Conservation (phyloP, 2,329 filamentous ascomycete genomes). For the Fusarium burgessii region DNA sequence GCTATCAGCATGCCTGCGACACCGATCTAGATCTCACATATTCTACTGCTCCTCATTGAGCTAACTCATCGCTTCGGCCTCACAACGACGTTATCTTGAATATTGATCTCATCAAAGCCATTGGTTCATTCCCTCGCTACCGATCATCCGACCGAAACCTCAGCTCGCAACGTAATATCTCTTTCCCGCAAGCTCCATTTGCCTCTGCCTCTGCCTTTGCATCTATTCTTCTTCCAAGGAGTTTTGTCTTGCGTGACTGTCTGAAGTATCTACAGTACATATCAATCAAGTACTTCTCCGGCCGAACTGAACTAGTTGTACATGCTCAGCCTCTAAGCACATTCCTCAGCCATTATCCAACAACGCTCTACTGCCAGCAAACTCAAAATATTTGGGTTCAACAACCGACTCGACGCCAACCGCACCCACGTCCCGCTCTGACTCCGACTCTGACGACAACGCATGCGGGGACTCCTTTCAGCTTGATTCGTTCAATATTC, state of each 20-base stretch:
- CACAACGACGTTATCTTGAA: conserved; percentile 38
- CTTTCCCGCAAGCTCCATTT: conserved; percentile 10
- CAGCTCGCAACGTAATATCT: conserved; percentile 34
- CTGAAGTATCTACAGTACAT: conserved; percentile 26
- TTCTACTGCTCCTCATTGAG: conserved; percentile 34
- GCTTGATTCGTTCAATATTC: conserved; percentile 30
- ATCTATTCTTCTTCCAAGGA: conserved; percentile 9
- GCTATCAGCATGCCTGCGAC: conserved; percentile 39
- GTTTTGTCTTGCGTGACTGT: conserved; percentile 36
- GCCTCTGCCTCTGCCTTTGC: conserved; percentile 8
- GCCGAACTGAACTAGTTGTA: conserved; percentile 18
- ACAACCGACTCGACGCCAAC: conserved; percentile 16
- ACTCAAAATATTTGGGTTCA: conserved; percentile 19
- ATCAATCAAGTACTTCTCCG: conserved; percentile 10
- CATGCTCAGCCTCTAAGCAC: conserved; percentile 4
- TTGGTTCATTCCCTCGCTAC: conserved; percentile 27
- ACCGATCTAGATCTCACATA: conserved; percentile 42
- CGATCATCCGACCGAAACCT: conserved; percentile 30
- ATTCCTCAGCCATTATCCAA: conserved; percentile 20
- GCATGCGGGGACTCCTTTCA: conserved; percentile 35
- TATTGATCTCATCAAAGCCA: conserved; percentile 33
- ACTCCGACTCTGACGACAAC: conserved; percentile 23
- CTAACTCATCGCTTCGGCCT: conserved; percentile 23
- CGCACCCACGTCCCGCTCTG: conserved; percentile 24
- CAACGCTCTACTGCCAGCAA: conserved; percentile 29